Evolutionary conservation across 352 stramenopile species (phyloP).

Genomic region (Pythium angustatum): DNA sequence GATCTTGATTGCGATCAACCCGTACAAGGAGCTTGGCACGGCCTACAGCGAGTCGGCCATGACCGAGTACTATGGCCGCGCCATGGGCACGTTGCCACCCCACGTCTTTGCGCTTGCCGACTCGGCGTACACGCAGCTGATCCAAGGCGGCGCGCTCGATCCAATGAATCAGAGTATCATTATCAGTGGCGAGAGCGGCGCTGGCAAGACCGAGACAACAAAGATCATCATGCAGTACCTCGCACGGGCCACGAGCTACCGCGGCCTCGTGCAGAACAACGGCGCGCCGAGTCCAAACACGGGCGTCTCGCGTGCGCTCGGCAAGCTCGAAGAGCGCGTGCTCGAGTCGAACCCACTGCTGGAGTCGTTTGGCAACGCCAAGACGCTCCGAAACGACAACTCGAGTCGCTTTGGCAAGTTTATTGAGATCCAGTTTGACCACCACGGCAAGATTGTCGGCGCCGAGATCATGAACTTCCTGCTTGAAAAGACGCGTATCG

Average conservation of each 20-base stretch:
- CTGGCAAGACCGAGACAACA: conserved; percentile 90
- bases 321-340: conserved; percentile 85
- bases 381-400: conserved; percentile 97
- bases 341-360: conserved; percentile 88
- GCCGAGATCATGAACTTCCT: conserved; percentile 91
- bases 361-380: conserved; percentile 91
- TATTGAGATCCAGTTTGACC: conserved; percentile 96
- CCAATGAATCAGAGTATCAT: conserved; percentile 92
- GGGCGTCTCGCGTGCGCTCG: conserved; percentile 87
- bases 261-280: conserved; percentile 54
- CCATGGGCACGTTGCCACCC: conserved; percentile 76
- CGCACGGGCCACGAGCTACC: conserved; percentile 74
- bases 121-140: conserved; percentile 88
- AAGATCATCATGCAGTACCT: conserved; percentile 94
- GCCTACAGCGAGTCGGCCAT: conserved; percentile 79
- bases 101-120: conserved; percentile 92
- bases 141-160: conserved; percentile 76
- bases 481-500: conserved; percentile 90
- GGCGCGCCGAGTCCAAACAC: conserved; percentile 64
- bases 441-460: conserved; percentile 90
- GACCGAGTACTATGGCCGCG: conserved; percentile 88
- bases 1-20: conserved; percentile 92
- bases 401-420: conserved; percentile 97
- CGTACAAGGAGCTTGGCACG: conserved; percentile 79
- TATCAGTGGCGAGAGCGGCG: conserved; percentile 91